A percentile compares a stretch with the other conserved stretches of the same genome.
Conservation (phyloP, 306 rosid genomes). For the Prunus armeniaca region DNA sequence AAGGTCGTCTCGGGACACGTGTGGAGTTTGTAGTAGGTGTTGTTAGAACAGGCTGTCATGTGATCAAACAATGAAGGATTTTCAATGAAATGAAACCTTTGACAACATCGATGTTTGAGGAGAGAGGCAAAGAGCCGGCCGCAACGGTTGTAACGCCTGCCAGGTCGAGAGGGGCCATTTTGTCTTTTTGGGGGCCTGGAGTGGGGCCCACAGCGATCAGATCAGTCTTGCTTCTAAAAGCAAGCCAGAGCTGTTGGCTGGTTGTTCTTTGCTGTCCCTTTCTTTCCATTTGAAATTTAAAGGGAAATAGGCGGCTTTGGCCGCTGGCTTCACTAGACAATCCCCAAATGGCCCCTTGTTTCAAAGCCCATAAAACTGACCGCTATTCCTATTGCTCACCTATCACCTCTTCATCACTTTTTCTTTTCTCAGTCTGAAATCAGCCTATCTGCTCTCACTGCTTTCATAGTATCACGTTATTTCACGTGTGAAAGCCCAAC, state of each 20-base stretch:
- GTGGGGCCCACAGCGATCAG: background rate
- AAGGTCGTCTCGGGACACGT: background rate
- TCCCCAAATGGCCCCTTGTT: no score
- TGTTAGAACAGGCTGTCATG: slow-evolving; percentile 8
- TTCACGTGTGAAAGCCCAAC: no score
- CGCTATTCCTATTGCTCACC: no score
- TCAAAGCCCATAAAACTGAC: no score
- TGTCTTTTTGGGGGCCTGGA: background rate
- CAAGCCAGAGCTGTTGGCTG: slow-evolving; percentile 23
- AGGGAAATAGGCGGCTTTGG: background rate
- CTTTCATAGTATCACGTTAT: no score
- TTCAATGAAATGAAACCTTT: no score
- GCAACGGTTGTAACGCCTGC: background rate
- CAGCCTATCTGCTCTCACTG: no score
- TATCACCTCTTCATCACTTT: no score
- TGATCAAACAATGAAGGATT: background rate
- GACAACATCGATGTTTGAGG: slow-evolving; percentile 10
- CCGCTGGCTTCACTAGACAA: no score
- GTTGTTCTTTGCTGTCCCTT: slow-evolving; percentile 21
- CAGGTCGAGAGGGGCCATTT: background rate
- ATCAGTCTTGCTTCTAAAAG: background rate
- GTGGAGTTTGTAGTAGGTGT: background rate
- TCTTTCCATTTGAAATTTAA: slow-evolving; percentile 12
- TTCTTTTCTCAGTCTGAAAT: no score
- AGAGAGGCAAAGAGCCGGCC: background rate